Evolutionary conservation across 768 basidiomycete species (phyloP).

Genomic region (Leccinum imitatum): DNA sequence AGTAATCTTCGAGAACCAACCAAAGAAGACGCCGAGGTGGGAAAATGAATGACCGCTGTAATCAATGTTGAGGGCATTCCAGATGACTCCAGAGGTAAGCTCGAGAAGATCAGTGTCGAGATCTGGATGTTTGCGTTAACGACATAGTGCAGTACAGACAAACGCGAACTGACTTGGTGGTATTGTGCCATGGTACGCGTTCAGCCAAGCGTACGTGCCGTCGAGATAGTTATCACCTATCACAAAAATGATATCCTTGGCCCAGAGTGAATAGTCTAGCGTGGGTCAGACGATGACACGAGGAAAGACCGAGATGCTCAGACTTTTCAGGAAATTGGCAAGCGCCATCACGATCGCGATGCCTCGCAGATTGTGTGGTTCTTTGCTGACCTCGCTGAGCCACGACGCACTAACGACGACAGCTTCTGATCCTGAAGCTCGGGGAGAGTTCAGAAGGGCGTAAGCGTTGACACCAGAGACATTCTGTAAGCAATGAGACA

Average conservation of each 20-base stretch:
- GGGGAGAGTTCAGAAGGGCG: conserved; percentile 76
- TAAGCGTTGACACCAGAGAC: conserved; percentile 77
- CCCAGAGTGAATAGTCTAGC: conserved; percentile 86
- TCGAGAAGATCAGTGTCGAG: conserved; percentile 61
- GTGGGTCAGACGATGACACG: conserved; percentile 4
- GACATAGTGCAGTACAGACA: not conserved
- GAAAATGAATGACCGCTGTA: conserved; percentile 97
- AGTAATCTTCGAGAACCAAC: conserved; percentile 41
- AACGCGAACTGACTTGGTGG: conserved; percentile 58
- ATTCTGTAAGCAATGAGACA: conserved; percentile 37
- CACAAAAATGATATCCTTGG: conserved; percentile 90
- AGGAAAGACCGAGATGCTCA: conserved; percentile 16
- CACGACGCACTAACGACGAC: conserved; percentile 92
- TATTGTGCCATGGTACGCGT: conserved; percentile 69
- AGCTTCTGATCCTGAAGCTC: conserved; percentile 91
- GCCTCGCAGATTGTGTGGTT: conserved; percentile 77
- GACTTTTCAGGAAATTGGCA: conserved; percentile 83
- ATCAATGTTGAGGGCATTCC: conserved; percentile 93
- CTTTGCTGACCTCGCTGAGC: conserved; percentile 62
- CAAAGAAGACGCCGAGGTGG: conserved; percentile 92
- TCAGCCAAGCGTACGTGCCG: conserved; percentile 92
- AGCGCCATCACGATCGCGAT: conserved; percentile 82
- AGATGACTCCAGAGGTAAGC: conserved; percentile 82
- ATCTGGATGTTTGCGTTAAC: conserved; percentile 41
- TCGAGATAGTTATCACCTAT: conserved; percentile 86